A percentile compares a stretch with the other conserved stretches of the same genome.
Evolutionary conservation across 331 rosid species (phyloP).

Genomic region (Stylosanthes scabra): DNA sequence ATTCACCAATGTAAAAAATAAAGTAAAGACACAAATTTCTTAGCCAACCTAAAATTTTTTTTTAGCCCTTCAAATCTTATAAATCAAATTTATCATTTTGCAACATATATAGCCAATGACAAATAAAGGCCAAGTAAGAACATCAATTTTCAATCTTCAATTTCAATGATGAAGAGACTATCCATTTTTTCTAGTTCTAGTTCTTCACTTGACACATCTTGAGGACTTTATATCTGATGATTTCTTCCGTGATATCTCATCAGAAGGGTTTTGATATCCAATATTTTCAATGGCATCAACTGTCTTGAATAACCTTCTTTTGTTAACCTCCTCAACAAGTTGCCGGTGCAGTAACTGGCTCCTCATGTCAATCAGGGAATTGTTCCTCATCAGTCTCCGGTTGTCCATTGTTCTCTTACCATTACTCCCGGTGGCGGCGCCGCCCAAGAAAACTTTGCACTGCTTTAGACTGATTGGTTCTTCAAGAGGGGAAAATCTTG

Average conservation of each 20-base stretch:
- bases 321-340: slow-evolving; percentile 77
- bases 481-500: slow-evolving; percentile 61
- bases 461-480: slow-evolving; percentile 43
- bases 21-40: no score
- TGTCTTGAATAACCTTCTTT: slow-evolving; percentile 76
- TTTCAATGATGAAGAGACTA: slow-evolving; percentile 19
- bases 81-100: background rate
- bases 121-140: background rate
- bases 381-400: slow-evolving; percentile 62
- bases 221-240: slow-evolving; percentile 35
- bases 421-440: slow-evolving; percentile 46
- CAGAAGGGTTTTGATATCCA: slow-evolving; percentile 76
- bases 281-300: slow-evolving; percentile 82
- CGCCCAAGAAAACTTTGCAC: slow-evolving; percentile 43
- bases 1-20: no score
- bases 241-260: slow-evolving; percentile 43
- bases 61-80: slow-evolving; percentile 4
- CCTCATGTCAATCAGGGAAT: slow-evolving; percentile 69
- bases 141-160: slow-evolving; percentile 11
- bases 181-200: slow-evolving; percentile 27
- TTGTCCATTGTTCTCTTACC: slow-evolving; percentile 51
- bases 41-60: no score
- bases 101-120: background rate
- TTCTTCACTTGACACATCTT: slow-evolving; percentile 42
- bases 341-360: slow-evolving; percentile 80